Conservation (phyloP, 1,284 basidiomycete species). For the Ceratobasidium sp. region DNA sequence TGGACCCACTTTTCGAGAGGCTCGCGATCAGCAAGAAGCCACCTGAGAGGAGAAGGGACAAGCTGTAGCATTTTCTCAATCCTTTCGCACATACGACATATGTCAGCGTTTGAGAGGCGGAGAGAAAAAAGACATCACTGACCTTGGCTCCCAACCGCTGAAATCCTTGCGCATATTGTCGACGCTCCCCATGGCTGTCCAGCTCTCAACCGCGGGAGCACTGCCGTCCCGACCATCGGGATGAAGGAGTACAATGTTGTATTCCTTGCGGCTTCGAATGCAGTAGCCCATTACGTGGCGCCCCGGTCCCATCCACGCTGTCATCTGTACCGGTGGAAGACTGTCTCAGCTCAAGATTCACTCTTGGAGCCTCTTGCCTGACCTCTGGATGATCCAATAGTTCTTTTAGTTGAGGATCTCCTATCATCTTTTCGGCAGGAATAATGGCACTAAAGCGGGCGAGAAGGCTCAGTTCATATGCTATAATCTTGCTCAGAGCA, state of each 20-base stretch:
- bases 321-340: slow-evolving; percentile 45
- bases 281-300: slow-evolving; percentile 48
- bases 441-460: slow-evolving; percentile 44
- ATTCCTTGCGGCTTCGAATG: slow-evolving; percentile 43
- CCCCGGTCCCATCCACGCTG: slow-evolving; percentile 48
- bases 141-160: slow-evolving; percentile 50
- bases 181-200: slow-evolving; percentile 45
- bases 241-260: slow-evolving; percentile 47
- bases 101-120: neutral
- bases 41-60: slow-evolving; percentile 39
- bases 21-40: slow-evolving; percentile 46
- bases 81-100: slow-evolving; percentile 19
- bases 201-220: slow-evolving; percentile 33
- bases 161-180: slow-evolving; percentile 47
- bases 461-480: neutral
- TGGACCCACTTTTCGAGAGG: slow-evolving; percentile 69
- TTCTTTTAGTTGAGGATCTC: slow-evolving; percentile 45
- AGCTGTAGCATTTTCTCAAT: slow-evolving; percentile 48
- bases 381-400: slow-evolving; percentile 46
- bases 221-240: slow-evolving; percentile 34
- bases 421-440: slow-evolving; percentile 45
- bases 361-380: neutral
- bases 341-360: neutral
- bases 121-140: neutral
- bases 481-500: neutral